Base-by-base conservation (phyloP, 345 rosid genomes). In the Salix brachista region DNA sequence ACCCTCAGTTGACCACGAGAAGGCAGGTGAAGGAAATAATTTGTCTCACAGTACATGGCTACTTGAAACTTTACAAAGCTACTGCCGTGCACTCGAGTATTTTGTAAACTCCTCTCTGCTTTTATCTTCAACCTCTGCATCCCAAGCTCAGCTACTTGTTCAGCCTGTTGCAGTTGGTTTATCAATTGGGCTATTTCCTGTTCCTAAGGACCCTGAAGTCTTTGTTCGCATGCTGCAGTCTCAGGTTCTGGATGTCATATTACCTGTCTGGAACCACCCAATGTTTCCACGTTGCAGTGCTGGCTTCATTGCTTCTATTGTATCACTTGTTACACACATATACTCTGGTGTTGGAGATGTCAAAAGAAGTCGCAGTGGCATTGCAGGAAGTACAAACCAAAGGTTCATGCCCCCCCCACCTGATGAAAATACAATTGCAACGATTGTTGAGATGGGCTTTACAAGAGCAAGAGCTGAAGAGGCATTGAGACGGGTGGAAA, bases 401-500 rank as follows among this genome's bases (percentile, higher is more conserved):
- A 86, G 92, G 61, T 86, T 89, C 67, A 67, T 89, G 77, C 94
- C 98, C 36, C 95, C 96, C 46, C 97, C 96, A 58, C 99, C 90
- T 54, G 99, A 95, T 80, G 99, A 95, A 83, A 86, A 87, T 80
- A 89, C 91, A 50, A 90, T 95, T 80, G 83, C 94, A 76, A 91
- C 90, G 80, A 95, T 95, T 74, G 96, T 91, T 77, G 98, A 91
- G 84, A 95, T 95, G 99, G 99, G 99, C 48, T 91, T 95, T 85
- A 89, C 97, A 79, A 91, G 98, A 90, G 88, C 91, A 83, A 93
- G 99, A 87, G 99, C 97, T 9, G 97, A 93, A 85, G 94, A 91
- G 69, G 97, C 99, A 2, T 79, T 95, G 85, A 86, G 99, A 77
- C 87, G 96, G 72, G 94, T 91, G 79, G 98, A 92, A 85, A 87